These are phyloP conservation scores for Acorus calamus DNA, from an alignment of 106 monocot species.

Conservation along the genomic window DNA sequence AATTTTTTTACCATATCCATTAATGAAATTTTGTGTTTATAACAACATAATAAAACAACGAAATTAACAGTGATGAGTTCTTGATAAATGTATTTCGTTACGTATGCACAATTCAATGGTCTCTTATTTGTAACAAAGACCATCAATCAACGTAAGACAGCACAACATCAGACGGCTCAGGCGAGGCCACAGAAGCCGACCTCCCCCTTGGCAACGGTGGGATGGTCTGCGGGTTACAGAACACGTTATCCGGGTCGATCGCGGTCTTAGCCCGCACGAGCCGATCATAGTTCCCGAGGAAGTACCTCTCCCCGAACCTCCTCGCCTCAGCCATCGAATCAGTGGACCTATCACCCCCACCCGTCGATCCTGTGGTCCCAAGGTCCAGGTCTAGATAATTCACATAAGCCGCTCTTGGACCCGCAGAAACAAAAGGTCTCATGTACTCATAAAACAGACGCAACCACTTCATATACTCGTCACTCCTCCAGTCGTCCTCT, in stretches of 20 bases:
- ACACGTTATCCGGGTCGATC: conserved; percentile 54
- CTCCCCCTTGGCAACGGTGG: conserved; percentile 25
- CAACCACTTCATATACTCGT: conserved; percentile 34
- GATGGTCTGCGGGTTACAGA: conserved; percentile 49
- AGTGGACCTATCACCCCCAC: background rate
- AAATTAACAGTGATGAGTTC: no score
- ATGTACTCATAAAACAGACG: conserved; percentile 30
- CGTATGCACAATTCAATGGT: no score
- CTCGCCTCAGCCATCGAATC: conserved; percentile 15
- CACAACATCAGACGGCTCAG: no score
- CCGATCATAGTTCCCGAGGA: conserved; percentile 38
- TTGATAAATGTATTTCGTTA: no score
- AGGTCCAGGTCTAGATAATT: conserved; percentile 67
- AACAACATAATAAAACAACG: no score
- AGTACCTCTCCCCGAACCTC: conserved; percentile 47
- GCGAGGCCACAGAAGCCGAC: no score
- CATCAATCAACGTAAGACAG: no score
- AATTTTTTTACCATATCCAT: no score
- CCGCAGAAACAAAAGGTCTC: conserved; percentile 25
- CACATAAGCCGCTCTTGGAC: conserved; percentile 49
- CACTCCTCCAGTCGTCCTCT: conserved; percentile 10
- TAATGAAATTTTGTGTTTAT: no score
- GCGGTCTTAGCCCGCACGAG: conserved; percentile 47
- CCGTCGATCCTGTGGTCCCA: conserved; percentile 6
- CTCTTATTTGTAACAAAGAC: no score